Conservation (phyloP, 2,329 filamentous ascomycete species). For the Chaetomium sp. region DNA sequence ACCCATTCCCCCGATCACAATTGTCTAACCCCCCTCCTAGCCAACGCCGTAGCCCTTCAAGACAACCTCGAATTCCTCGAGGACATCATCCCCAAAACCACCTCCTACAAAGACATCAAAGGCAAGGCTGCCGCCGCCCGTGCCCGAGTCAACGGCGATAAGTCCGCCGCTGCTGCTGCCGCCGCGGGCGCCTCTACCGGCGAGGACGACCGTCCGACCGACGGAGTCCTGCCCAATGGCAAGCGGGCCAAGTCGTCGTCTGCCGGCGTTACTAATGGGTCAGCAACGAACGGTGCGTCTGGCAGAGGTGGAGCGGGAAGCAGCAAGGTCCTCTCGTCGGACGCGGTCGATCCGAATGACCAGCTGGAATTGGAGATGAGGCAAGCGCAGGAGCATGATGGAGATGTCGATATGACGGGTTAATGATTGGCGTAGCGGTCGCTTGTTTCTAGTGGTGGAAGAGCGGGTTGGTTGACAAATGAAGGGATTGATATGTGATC, state of each 20-base stretch:
- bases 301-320: not conserved
- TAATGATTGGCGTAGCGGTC: conserved; percentile 27
- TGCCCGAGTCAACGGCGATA: conserved; percentile 42
- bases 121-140: conserved; percentile 49
- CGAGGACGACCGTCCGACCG: conserved; percentile 14
- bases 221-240: conserved; percentile 25
- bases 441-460: not conserved
- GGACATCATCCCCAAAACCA: conserved; percentile 83
- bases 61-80: conserved; percentile 94
- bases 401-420: conserved; percentile 55
- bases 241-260: conserved; percentile 33
- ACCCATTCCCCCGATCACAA: not conserved
- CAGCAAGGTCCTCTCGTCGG: conserved; percentile 17
- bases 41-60: conserved; percentile 75
- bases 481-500: no score
- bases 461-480: no score
- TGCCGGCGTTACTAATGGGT: conserved; percentile 8
- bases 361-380: conserved; percentile 52
- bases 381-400: conserved; percentile 38
- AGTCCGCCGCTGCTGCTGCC: conserved; percentile 28
- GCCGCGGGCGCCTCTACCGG: not conserved
- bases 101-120: conserved; percentile 73
- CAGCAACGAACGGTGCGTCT: conserved; percentile 13
- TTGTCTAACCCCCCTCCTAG: conserved; percentile 35
- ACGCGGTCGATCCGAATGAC: conserved; percentile 42